phyloP scores from a whole-genome alignment of 495 filamentous ascomycete genomes.

The Podospora conica region DNA sequence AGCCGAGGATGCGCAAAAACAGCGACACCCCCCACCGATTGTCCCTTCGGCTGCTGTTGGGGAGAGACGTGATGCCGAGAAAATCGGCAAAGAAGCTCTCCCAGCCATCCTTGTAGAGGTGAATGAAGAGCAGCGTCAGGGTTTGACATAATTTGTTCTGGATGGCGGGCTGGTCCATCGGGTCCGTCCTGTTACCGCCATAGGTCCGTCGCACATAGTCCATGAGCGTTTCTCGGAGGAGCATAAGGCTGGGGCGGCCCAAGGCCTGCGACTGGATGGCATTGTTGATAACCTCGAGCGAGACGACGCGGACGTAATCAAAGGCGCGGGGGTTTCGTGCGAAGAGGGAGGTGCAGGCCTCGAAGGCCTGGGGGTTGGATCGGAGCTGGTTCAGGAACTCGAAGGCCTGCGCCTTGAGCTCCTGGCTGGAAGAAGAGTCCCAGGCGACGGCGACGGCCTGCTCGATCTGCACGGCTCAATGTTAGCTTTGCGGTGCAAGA shows the following conservation, averaged over 20 bases:
- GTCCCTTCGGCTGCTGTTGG: constrained; percentile 48
- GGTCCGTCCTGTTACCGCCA: constrained; percentile 46
- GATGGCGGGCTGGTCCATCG: constrained; percentile 62
- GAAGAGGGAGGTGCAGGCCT: constrained; percentile 80
- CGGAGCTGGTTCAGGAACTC: constrained; percentile 80
- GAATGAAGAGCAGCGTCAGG: constrained; percentile 82
- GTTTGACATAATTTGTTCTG: constrained; percentile 98
- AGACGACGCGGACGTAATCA: constrained; percentile 80
- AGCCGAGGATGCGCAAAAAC: constrained; percentile 79
- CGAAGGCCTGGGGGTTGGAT: constrained; percentile 72
- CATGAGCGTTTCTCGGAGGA: constrained; percentile 70
- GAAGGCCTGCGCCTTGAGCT: constrained; percentile 77
- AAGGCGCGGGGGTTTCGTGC: constrained; percentile 68
- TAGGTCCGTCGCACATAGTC: constrained; percentile 71
- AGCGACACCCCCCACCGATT: constrained; percentile 73
- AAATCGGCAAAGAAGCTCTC: constrained; percentile 84
- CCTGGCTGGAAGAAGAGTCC: constrained; percentile 65
- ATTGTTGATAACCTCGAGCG: constrained; percentile 86
- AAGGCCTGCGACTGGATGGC: constrained; percentile 69
- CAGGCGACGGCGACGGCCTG: constrained; percentile 88
- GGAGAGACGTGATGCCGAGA: constrained; percentile 56
- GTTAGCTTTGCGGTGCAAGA: constrained; percentile 2
- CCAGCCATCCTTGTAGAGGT: constrained; percentile 80
- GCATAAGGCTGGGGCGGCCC: constrained; percentile 57
- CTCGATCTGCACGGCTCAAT: constrained; percentile 56